These are phyloP conservation scores for Raffaelea deltoideospora DNA, from an alignment of 2,329 filamentous ascomycete species.

Conservation along the genomic window DNA sequence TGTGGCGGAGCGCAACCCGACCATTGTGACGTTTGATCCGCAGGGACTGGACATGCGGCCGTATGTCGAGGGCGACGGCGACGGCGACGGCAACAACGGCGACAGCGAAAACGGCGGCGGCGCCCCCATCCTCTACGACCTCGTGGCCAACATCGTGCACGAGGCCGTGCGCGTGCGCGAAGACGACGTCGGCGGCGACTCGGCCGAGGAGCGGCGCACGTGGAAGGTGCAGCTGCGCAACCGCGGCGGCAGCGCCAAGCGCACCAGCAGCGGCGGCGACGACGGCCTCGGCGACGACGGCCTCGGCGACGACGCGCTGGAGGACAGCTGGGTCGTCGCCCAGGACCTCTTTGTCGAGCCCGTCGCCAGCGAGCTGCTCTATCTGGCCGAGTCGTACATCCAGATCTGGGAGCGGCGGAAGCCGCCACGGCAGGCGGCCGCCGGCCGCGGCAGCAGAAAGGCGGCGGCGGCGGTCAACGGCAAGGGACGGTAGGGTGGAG, in stretches of 20 bases:
- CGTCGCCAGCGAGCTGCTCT: slow-evolving; percentile 76
- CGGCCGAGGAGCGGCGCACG: slow-evolving; percentile 71
- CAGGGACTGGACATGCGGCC: slow-evolving; percentile 70
- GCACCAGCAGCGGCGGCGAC: too few species aligned
- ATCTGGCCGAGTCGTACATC: slow-evolving; percentile 85
- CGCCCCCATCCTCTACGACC: slow-evolving; percentile 89
- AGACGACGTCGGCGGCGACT: slow-evolving; percentile 70
- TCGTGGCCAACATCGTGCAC: slow-evolving; percentile 88
- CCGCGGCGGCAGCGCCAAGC: slow-evolving; percentile 50
- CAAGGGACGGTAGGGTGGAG: too few species aligned
- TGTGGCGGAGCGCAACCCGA: slow-evolving; percentile 87
- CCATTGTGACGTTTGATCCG: slow-evolving; percentile 91
- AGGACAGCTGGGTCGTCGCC: slow-evolving; percentile 68
- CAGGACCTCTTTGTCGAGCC: slow-evolving; percentile 90
- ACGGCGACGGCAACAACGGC: slow-evolving; percentile 71
- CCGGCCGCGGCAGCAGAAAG: too few species aligned
- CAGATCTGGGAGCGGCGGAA: slow-evolving; percentile 90
- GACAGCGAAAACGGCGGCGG: slow-evolving; percentile 93
- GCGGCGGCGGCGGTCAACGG: too few species aligned
- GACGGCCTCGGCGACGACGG: too few species aligned
- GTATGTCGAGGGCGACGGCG: slow-evolving; percentile 66
- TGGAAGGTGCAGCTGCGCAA: slow-evolving; percentile 90
- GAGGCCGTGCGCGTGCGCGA: slow-evolving; percentile 56
- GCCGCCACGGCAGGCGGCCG: neutral
- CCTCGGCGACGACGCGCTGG: neutral